Evolutionary conservation across 306 rosid species (phyloP), one percentile per base, ranked within the genome.

Genomic region (Senna siamea): DNA sequence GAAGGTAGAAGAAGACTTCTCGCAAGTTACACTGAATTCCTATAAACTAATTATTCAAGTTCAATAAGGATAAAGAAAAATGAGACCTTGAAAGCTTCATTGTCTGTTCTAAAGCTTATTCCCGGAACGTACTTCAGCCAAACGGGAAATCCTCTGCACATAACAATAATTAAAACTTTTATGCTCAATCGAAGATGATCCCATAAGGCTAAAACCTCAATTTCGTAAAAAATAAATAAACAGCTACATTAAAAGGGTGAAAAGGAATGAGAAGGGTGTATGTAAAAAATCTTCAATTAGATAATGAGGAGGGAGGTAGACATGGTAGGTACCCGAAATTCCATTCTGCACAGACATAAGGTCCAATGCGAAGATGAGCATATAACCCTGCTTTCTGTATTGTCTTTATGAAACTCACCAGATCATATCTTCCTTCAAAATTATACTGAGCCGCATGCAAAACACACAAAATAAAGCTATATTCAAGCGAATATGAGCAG

Each of bases 311-410:
- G 53, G 64, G 55, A 23, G 37, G 54, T 10, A 43, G 75, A 64
- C 48, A 63, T 43, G 62, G 55, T 28, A 57, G 55, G 73, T 95
- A 95, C 99, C 99, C 99, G 44, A 92, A 92, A 83, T 95, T 95
- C 99, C 99, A 95, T 73, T 95, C 99, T 12, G 98, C 99, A 83
- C 99, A 95, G 75, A 95, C 97, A 77, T 95, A 95, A 79, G 99
- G 99, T 81, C 99, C 99, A 86, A 95, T 88, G 77, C 99, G 92
- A 70, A 95, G 88, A 73, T 92, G 90, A 79, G 97, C 99, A 76
- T 90, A 92, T 19, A 95, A 85, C 50, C 99, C 97, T 41, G 97
- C 99, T 80, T 79, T 88, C 85, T 92, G 99, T 46, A 95, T 80
- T 5, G 88, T 87, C 88, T 92, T 92, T 20, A 95, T 72, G 69